Evolutionary conservation across 805 yeast species (phyloP), one percentile per base, ranked within the genome.

Genomic region (Candida boidinii): DNA sequence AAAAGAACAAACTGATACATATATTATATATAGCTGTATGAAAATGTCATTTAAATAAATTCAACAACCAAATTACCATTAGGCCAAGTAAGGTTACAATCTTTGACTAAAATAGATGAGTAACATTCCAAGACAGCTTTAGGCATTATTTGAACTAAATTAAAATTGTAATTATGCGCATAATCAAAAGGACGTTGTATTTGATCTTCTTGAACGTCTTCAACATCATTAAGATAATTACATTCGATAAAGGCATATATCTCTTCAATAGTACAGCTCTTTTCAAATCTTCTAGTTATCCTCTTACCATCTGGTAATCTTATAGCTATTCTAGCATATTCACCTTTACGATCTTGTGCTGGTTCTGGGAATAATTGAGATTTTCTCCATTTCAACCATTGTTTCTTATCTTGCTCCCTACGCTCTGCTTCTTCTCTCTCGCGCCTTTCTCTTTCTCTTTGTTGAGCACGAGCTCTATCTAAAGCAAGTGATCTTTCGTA

Each of bases 201-300:
- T 22, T 35, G 39, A 3, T 23, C 24, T 9, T 39, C 47, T 6
- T 4, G 3, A 10, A 49, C 53, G 5, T 41, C 51, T 5, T 70
- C 70, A 9, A 49, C 43, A 3, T 34, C 37, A 11, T 43, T 39
- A 14, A 49, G 39, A 15, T 49, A 34, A 3, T 44, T 34, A 39
- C 79, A 59, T 41, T 83, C 94, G 13, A 78, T 81, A 47, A 64
- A 78, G 8, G 87, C 81, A 49, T 78, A 80, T 11, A 90, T 57
- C 33, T 82, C 87, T 35, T 73, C 76, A 1, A 85, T 54, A 1
- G 66, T 46, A 11, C 63, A 58, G 18, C 58, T 49, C 11, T 69
- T 65, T 28, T 60, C 50, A 38, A 85, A 62, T 48, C 68, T 49
- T 43, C 73, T 53, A 7, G 68, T 60, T 1, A 73, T 49, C 37